These are phyloP conservation scores for Antrodiella citrinella DNA, from an alignment of 768 basidiomycete genomes.

Conservation along the genomic window DNA sequence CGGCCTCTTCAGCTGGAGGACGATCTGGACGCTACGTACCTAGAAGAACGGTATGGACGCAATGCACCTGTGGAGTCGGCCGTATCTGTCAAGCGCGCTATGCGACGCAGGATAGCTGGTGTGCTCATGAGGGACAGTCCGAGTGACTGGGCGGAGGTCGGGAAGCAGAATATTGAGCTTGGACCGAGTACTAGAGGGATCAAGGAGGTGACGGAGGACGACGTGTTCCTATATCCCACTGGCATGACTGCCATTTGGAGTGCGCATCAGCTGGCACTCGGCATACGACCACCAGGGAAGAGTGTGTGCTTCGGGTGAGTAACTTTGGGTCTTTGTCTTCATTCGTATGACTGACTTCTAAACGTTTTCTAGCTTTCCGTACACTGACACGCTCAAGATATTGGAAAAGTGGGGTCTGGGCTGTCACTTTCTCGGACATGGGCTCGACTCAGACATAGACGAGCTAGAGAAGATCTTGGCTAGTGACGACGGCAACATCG, in stretches of 20 bases:
- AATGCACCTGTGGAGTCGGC: conserved; percentile 74
- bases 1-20: conserved; percentile 26
- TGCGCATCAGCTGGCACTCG: conserved; percentile 66
- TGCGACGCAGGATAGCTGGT: conserved; percentile 87
- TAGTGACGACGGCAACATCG: conserved; percentile 34
- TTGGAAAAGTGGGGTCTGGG: conserved; percentile 96
- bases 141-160: conserved; percentile 34
- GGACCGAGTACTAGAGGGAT: conserved; percentile 67
- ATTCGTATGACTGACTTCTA: not conserved
- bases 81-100: conserved; percentile 73
- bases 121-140: conserved; percentile 59
- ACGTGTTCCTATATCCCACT: conserved; percentile 80
- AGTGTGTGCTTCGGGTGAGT: conserved; percentile 91
- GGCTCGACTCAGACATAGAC: conserved; percentile 68
- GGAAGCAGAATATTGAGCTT: conserved; percentile 35
- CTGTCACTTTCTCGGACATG: conserved; percentile 80
- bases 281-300: conserved; percentile 52
- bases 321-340: not conserved
- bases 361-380: conserved; percentile 64
- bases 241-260: conserved; percentile 97
- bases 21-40: conserved; percentile 50
- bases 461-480: conserved; percentile 58
- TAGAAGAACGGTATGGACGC: conserved; percentile 93
- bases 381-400: conserved; percentile 91
- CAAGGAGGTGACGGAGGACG: conserved; percentile 64